phyloP scores from a whole-genome alignment of 139 green algal genomes.

The Coelastrella sp. region DNA sequence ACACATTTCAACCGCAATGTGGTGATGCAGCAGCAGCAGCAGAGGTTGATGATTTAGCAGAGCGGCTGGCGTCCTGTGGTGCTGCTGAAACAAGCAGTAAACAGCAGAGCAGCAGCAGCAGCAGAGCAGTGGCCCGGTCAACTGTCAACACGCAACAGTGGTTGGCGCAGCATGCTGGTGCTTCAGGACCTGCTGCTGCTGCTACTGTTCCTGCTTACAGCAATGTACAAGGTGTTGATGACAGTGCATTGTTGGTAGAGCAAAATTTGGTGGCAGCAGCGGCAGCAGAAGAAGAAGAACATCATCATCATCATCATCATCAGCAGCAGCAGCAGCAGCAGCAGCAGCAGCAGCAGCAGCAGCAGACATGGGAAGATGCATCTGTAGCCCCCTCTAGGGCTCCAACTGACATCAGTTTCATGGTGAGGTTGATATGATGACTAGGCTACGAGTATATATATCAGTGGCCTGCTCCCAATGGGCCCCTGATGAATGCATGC shows the following conservation, averaged over 20 bases:
- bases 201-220: slow-evolving; percentile 8
- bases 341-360: slow-evolving; percentile 30
- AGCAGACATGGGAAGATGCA: neutral
- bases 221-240: too few species aligned
- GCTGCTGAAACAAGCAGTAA: neutral
- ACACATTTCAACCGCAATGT: too few species aligned
- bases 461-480: too few species aligned
- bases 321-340: too few species aligned
- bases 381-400: neutral
- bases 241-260: too few species aligned
- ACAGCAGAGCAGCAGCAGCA: slow-evolving; percentile 31
- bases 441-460: too few species aligned
- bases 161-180: slow-evolving; percentile 34
- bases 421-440: too few species aligned
- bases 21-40: slow-evolving; percentile 6
- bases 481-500: too few species aligned
- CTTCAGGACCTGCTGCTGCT: neutral
- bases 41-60: neutral
- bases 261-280: neutral
- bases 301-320: neutral
- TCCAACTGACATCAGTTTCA: slow-evolving; percentile 28
- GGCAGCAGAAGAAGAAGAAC: slow-evolving; percentile 21
- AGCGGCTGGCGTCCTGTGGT: neutral
- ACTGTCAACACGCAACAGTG: neutral
- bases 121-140: neutral